A percentile compares a stretch with the other conserved stretches of the same genome.
Conservation (phyloP, 495 filamentous ascomycete genomes). For the Monascus purpureus region DNA sequence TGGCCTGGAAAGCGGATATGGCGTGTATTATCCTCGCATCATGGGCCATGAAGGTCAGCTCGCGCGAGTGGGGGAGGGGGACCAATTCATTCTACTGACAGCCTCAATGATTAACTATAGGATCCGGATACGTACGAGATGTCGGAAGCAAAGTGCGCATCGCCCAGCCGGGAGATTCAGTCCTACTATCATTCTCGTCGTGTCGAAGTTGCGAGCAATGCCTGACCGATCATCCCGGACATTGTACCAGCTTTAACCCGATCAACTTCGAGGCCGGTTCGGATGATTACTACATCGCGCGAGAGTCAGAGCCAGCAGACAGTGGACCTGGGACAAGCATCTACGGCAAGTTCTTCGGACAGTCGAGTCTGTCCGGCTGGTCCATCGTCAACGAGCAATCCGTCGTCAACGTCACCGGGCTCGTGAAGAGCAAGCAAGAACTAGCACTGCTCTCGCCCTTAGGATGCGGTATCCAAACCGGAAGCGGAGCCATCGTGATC, state of each 20-base stretch:
- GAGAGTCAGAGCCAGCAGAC: not conserved
- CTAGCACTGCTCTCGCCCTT: conserved; percentile 22
- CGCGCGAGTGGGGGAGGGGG: not conserved
- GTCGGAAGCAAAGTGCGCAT: conserved; percentile 21
- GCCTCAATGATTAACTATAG: not conserved
- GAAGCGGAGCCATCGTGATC: conserved; percentile 22
- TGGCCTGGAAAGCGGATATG: conserved; percentile 3
- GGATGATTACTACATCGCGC: conserved; percentile 2
- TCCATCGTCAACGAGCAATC: conserved; percentile 12
- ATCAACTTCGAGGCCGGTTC: conserved; percentile 13
- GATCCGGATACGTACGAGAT: conserved; percentile 27
- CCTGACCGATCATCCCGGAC: conserved; percentile 4
- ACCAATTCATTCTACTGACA: not conserved
- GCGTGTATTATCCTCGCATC: conserved; percentile 8
- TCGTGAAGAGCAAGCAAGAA: conserved; percentile 10
- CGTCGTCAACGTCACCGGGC: conserved; percentile 12
- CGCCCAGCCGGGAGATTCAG: conserved; percentile 27
- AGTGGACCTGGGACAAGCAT: conserved; percentile 3
- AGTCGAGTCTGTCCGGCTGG: conserved; percentile 20
- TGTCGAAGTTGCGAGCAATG: conserved; percentile 17
- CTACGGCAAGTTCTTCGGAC: conserved; percentile 22
- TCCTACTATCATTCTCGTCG: conserved; percentile 25
- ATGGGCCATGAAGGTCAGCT: conserved; percentile 11
- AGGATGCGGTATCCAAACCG: conserved; percentile 31
- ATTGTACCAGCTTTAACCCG: conserved; percentile 17